Conservation (phyloP, 805 yeast genomes). For the Debaryomyces maramus region DNA sequence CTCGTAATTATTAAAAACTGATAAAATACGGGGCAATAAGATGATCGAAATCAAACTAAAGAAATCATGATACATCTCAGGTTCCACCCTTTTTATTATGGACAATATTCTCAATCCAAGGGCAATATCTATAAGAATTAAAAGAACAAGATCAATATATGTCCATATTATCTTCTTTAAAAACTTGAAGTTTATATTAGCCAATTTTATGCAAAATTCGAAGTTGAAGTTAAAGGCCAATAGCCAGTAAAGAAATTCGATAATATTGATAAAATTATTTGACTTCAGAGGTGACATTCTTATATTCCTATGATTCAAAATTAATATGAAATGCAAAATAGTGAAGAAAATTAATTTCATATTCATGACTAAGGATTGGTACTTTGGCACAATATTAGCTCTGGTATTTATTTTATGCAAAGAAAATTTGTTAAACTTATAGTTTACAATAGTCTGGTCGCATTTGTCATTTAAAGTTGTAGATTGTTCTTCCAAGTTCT, state of each 20-base stretch:
- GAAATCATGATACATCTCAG: slow-evolving; percentile 26
- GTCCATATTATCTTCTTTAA: slow-evolving; percentile 56
- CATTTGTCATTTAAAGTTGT: slow-evolving; percentile 6
- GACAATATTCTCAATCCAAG: slow-evolving; percentile 24
- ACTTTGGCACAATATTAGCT: slow-evolving; percentile 39
- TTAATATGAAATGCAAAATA: slow-evolving; percentile 29
- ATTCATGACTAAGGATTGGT: slow-evolving; percentile 41
- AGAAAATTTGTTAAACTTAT: slow-evolving; percentile 31
- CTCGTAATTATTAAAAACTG: slow-evolving; percentile 51
- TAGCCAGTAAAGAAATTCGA: slow-evolving; percentile 43
- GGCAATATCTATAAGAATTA: slow-evolving; percentile 37
- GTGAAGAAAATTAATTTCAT: slow-evolving; percentile 32
- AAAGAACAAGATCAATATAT: slow-evolving; percentile 45
- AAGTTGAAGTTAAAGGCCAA: slow-evolving; percentile 48
- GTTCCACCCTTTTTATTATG: slow-evolving; percentile 12
- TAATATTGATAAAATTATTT: slow-evolving; percentile 9
- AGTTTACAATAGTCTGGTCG: slow-evolving; percentile 25
- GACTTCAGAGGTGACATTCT: slow-evolving; percentile 14
- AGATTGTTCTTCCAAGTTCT: slow-evolving; percentile 16
- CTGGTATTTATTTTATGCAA: slow-evolving; percentile 31
- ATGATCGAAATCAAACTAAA: slow-evolving; percentile 48
- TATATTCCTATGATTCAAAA: slow-evolving; percentile 13
- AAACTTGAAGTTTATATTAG: slow-evolving; percentile 45
- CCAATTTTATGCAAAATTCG: slow-evolving; percentile 45
- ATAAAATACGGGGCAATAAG: slow-evolving; percentile 49